These are phyloP conservation scores for Leptographium procerum DNA, from an alignment of 2,329 filamentous ascomycete species.

Conservation along the genomic window DNA sequence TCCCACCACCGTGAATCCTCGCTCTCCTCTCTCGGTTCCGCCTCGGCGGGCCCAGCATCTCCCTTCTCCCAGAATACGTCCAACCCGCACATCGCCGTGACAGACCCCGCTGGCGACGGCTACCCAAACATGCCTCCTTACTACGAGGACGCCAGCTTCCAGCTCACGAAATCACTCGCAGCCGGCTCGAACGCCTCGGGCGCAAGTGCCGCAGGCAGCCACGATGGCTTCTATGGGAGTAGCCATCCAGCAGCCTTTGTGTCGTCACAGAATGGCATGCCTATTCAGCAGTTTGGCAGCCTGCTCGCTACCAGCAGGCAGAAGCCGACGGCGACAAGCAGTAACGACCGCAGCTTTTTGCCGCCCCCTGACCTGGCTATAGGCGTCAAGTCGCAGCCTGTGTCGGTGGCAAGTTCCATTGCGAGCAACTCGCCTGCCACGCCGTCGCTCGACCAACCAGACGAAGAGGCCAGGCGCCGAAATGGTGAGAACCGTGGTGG, in stretches of 20 bases:
- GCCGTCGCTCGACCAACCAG: slow-evolving; percentile 36
- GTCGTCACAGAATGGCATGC: slow-evolving; percentile 18
- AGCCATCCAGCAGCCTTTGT: slow-evolving; percentile 27
- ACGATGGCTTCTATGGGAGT: slow-evolving; percentile 26
- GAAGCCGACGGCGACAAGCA: slow-evolving; percentile 9
- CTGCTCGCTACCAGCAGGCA: slow-evolving; percentile 20
- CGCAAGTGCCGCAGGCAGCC: slow-evolving; percentile 5
- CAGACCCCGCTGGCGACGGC: slow-evolving; percentile 35
- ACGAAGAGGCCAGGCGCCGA: slow-evolving; percentile 36
- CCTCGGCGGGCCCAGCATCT: slow-evolving; percentile 48
- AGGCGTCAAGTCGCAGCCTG: slow-evolving; percentile 34
- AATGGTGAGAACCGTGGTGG: slow-evolving; percentile 36
- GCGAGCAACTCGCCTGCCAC: slow-evolving; percentile 50
- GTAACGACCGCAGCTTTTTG: slow-evolving; percentile 28
- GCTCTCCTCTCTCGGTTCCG: slow-evolving; percentile 47
- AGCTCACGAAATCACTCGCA: slow-evolving; percentile 29
- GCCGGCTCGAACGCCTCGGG: neutral
- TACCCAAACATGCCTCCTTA: slow-evolving; percentile 28
- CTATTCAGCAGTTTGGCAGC: slow-evolving; percentile 26
- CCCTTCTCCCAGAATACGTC: slow-evolving; percentile 43
- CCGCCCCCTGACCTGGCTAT: slow-evolving; percentile 34
- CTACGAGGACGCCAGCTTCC: slow-evolving; percentile 32
- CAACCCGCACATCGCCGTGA: slow-evolving; percentile 47
- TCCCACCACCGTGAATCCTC: slow-evolving; percentile 50
- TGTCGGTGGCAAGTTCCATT: slow-evolving; percentile 46